These are phyloP conservation scores for Malassezia japonica DNA, from an alignment of 1,284 basidiomycete genomes.

Conservation along the genomic window DNA sequence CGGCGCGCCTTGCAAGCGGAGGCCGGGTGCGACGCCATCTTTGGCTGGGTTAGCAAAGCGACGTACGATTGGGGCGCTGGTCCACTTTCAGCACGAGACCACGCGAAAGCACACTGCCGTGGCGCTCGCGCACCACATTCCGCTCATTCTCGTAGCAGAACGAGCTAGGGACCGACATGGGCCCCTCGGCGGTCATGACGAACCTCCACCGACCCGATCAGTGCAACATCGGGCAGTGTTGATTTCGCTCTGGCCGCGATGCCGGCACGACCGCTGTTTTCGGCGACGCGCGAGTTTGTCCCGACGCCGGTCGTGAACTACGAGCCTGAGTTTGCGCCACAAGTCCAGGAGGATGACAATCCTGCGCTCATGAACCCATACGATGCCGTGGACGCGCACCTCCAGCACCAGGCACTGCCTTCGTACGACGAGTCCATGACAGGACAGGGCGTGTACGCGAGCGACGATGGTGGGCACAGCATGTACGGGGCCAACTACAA, in stretches of 20 bases:
- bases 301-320: background rate
- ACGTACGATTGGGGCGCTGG: conserved; percentile 20
- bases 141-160: conserved; percentile 21
- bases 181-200: background rate
- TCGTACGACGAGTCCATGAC: background rate
- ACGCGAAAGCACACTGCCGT: conserved; percentile 75
- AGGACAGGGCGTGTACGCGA: background rate
- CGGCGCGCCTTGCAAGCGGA: conserved; percentile 80
- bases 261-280: conserved; percentile 1
- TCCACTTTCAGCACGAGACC: conserved; percentile 84
- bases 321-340: background rate
- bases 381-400: background rate
- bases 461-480: background rate
- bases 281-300: background rate
- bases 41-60: background rate
- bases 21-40: conserved; percentile 53
- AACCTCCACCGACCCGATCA: background rate
- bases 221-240: conserved; percentile 1
- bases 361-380: background rate
- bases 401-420: background rate
- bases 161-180: background rate
- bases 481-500: background rate
- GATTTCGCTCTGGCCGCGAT: background rate
- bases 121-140: conserved; percentile 69
- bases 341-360: background rate